A percentile compares a stretch with the other conserved stretches of the same genome.
phyloP scores from a whole-genome alignment of 108 stramenopile species.

The Ochromonas danica region DNA sequence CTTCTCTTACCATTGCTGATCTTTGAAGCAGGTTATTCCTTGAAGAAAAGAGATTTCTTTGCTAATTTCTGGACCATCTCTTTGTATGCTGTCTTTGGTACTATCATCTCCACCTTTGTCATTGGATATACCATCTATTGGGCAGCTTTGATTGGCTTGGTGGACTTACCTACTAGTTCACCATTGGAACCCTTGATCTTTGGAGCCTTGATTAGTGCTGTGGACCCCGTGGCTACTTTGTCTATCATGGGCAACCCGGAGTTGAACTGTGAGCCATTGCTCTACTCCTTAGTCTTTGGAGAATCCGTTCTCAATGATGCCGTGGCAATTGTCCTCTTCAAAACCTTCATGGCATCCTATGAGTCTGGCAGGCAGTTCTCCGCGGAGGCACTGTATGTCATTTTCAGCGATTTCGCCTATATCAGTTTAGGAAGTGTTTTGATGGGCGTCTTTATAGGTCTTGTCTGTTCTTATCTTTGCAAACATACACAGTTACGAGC shows the following conservation, averaged over 20 bases:
- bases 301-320: constrained; percentile 95
- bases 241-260: constrained; percentile 79
- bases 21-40: constrained; percentile 79
- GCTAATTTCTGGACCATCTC: constrained; percentile 86
- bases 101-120: constrained; percentile 83
- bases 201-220: constrained; percentile 82
- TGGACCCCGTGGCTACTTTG: constrained; percentile 94
- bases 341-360: constrained; percentile 80
- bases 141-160: constrained; percentile 65
- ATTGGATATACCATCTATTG: constrained; percentile 79
- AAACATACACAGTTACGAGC: constrained; percentile 74
- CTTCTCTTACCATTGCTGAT: constrained; percentile 93
- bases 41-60: constrained; percentile 75
- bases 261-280: constrained; percentile 80
- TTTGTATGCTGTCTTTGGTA: constrained; percentile 86
- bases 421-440: constrained; percentile 63
- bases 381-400: background rate
- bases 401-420: background rate
- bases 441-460: constrained; percentile 75
- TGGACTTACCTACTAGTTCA: constrained; percentile 70
- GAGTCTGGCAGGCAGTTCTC: constrained; percentile 28
- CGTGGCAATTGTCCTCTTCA: constrained; percentile 92
- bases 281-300: constrained; percentile 93
- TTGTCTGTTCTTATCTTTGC: constrained; percentile 73
- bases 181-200: constrained; percentile 93